Conservation (phyloP, 768 basidiomycete species). For the Postia placenta region DNA sequence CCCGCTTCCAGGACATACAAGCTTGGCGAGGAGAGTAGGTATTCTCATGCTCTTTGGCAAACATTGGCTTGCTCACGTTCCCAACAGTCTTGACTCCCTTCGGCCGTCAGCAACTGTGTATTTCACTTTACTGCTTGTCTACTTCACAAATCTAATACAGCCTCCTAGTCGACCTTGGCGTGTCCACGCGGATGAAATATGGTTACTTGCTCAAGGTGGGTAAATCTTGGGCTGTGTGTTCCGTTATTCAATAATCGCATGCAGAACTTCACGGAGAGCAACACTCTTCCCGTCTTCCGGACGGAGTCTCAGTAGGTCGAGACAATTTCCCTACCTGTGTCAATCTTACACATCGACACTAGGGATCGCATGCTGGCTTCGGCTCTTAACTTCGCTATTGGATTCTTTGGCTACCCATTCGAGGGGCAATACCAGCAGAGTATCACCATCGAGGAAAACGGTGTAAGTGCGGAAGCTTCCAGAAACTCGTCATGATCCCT, state of each 20-base stretch:
- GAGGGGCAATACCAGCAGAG: slow-evolving; percentile 39
- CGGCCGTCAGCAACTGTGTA: slow-evolving; percentile 80
- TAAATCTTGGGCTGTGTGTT: not conserved
- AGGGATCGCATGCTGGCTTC: slow-evolving; percentile 48
- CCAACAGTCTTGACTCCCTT: slow-evolving; percentile 78
- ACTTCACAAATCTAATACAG: not conserved
- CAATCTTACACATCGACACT: not conserved
- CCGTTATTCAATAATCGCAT: slow-evolving; percentile 16
- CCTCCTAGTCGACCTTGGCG: slow-evolving; percentile 32
- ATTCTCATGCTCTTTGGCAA: not conserved
- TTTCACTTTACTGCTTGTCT: slow-evolving; percentile 18
- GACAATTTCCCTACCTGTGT: not conserved
- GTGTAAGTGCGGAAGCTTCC: slow-evolving; percentile 25
- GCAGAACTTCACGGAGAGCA: slow-evolving; percentile 32
- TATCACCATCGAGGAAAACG: slow-evolving; percentile 33
- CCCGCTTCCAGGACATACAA: slow-evolving; percentile 76
- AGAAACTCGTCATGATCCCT: not conserved
- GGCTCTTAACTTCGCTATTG: slow-evolving; percentile 46
- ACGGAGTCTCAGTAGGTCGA: slow-evolving; percentile 43
- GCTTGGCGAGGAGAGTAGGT: slow-evolving; percentile 76
- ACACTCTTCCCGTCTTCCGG: slow-evolving; percentile 43
- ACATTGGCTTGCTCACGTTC: not conserved
- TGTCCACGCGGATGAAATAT: slow-evolving; percentile 38
- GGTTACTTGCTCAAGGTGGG: slow-evolving; percentile 33
- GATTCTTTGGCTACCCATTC: slow-evolving; percentile 44